A percentile compares a stretch with the other conserved stretches of the same genome.
phyloP scores from a whole-genome alignment of 164 flowering plant genomes.

The Amborella trichopoda region DNA sequence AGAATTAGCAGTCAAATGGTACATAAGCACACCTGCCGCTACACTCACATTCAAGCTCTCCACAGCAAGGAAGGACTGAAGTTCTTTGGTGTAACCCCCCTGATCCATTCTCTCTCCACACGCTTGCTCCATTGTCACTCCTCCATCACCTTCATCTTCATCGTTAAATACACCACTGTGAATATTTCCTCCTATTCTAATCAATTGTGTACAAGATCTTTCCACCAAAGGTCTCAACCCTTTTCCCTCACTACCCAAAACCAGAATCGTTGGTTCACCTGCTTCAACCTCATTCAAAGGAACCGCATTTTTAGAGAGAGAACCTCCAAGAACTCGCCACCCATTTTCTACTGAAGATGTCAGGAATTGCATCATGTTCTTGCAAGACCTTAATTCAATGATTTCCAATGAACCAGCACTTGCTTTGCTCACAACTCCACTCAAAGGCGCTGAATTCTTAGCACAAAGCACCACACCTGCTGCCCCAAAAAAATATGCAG shows the following conservation, averaged over 20 bases:
- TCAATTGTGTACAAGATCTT: constrained; percentile 71
- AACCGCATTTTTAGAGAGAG: constrained; percentile 65
- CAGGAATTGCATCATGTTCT: constrained; percentile 97
- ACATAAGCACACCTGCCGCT: constrained; percentile 93
- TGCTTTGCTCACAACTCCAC: constrained; percentile 98
- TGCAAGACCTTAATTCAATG: constrained; percentile 84
- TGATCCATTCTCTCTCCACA: constrained; percentile 13
- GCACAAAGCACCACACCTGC: constrained; percentile 90
- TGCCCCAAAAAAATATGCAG: constrained; percentile 93
- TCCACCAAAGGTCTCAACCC: constrained; percentile 95
- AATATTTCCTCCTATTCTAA: constrained; percentile 61
- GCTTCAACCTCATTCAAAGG: constrained; percentile 44
- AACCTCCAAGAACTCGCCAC: constrained; percentile 92
- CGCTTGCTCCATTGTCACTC: not conserved
- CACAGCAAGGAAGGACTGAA: constrained; percentile 76
- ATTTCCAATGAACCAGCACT: constrained; percentile 96
- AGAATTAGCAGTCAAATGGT: constrained; percentile 59
- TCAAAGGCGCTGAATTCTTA: constrained; percentile 93
- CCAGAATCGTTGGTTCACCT: constrained; percentile 75
- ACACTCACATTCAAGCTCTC: constrained; percentile 99
- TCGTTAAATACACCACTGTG: constrained; percentile 24
- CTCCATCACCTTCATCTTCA: constrained; percentile 25
- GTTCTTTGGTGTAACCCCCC: constrained; percentile 27
- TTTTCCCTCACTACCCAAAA: constrained; percentile 91
- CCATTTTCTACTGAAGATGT: constrained; percentile 72